phyloP scores from a whole-genome alignment of 129 eudicot species.

The Apium graveolens region DNA sequence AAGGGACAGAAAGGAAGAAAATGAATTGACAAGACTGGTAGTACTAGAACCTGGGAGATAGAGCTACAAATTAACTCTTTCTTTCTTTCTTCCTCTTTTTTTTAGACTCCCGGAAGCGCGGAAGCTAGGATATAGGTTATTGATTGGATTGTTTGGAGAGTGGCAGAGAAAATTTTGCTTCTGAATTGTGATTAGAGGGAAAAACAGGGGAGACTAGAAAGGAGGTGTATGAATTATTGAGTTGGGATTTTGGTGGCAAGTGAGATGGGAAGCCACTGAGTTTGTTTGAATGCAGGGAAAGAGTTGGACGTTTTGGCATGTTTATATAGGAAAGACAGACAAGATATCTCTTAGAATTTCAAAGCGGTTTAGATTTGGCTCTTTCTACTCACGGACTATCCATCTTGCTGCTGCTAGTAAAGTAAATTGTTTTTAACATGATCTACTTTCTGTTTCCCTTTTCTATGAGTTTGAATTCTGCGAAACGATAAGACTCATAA shows the following conservation, averaged over 20 bases:
- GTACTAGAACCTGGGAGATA: conserved; percentile 1
- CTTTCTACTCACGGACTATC: conserved; percentile 2
- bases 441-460: neutral
- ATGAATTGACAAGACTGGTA: conserved; percentile 37
- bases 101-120: neutral
- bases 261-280: conserved; percentile 60
- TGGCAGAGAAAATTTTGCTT: neutral
- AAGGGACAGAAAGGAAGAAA: conserved; percentile 23
- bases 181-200: neutral
- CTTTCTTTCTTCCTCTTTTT: neutral
- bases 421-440: neutral
- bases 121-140: neutral
- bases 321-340: conserved; percentile 7
- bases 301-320: conserved; percentile 56
- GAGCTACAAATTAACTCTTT: neutral
- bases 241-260: conserved; percentile 61
- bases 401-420: neutral
- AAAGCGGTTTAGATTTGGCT: neutral
- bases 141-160: neutral
- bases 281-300: conserved; percentile 31
- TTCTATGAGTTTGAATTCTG: neutral
- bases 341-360: neutral
- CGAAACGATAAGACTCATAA: neutral
- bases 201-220: neutral
- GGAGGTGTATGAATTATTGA: neutral